phyloP scores from a whole-genome alignment of 768 basidiomycete species.

The Leccinum truebloodii region DNA sequence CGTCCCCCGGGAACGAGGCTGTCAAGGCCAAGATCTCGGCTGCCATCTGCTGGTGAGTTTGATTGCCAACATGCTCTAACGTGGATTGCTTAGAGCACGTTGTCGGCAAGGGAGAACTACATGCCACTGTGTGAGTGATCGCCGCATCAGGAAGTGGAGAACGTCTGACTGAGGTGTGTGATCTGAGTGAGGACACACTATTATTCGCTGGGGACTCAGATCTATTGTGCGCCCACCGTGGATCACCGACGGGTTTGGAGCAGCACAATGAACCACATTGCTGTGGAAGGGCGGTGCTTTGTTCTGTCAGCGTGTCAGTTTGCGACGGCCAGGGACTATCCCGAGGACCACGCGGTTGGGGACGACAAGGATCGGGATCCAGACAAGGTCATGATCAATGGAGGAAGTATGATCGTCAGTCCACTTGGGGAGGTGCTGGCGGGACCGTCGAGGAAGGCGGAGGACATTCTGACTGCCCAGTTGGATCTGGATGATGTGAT shows the following conservation, averaged over 20 bases:
- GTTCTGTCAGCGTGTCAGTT: constrained; percentile 66
- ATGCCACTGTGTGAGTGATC: constrained; percentile 56
- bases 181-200: constrained; percentile 56
- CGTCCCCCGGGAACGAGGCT: constrained; percentile 16
- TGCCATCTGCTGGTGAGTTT: constrained; percentile 56
- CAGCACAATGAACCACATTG: constrained; percentile 60
- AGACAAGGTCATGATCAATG: constrained; percentile 58
- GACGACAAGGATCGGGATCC: constrained; percentile 38
- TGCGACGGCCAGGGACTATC: constrained; percentile 55
- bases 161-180: constrained; percentile 1
- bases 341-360: constrained; percentile 45
- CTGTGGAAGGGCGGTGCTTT: constrained; percentile 68
- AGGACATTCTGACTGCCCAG: constrained; percentile 57
- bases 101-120: constrained; percentile 62
- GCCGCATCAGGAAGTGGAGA: neutral
- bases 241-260: constrained; percentile 59
- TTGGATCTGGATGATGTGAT: constrained; percentile 58
- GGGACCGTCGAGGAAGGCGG: constrained; percentile 53
- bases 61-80: too few species aligned
- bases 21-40: constrained; percentile 51
- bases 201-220: constrained; percentile 57
- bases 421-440: constrained; percentile 60
- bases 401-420: constrained; percentile 60
- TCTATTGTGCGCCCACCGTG: constrained; percentile 69
- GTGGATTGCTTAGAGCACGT: neutral